phyloP scores from a whole-genome alignment of 495 filamentous ascomycete species.

The Clavariopsis aquatica region DNA sequence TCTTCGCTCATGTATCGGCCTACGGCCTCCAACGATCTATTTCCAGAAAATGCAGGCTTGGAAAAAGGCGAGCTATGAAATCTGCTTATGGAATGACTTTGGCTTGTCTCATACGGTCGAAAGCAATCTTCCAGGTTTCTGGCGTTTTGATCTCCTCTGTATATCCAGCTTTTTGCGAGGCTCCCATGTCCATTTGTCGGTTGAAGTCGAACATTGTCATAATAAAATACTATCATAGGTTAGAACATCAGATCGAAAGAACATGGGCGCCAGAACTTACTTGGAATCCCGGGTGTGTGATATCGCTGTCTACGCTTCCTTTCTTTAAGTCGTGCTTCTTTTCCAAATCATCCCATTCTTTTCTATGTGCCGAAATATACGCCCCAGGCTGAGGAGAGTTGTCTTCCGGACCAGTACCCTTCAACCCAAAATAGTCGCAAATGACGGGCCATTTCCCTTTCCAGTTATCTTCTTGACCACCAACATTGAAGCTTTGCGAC shows the following conservation, averaged over 20 bases:
- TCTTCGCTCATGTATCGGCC: not conserved
- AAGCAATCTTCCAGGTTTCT: constrained; percentile 45
- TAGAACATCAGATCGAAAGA: constrained; percentile 22
- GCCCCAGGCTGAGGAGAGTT: constrained; percentile 42
- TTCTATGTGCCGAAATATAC: constrained; percentile 43
- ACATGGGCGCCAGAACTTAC: not conserved
- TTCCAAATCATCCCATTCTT: constrained; percentile 45
- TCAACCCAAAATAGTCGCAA: constrained; percentile 42
- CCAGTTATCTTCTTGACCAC: constrained; percentile 38
- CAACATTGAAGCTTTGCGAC: constrained; percentile 40
- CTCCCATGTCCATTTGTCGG: constrained; percentile 46
- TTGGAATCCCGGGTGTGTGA: constrained; percentile 31
- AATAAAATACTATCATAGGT: constrained; percentile 44
- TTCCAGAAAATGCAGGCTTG: not conserved
- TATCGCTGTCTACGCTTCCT: constrained; percentile 44
- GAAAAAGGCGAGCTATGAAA: not conserved
- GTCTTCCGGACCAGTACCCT: constrained; percentile 38
- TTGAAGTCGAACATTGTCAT: constrained; percentile 49
- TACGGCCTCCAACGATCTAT: not conserved
- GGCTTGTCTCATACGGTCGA: constrained; percentile 45
- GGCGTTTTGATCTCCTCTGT: constrained; percentile 43
- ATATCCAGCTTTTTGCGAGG: constrained; percentile 37
- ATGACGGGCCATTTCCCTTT: constrained; percentile 42
- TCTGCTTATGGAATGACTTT: constrained; percentile 43
- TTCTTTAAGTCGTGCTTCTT: constrained; percentile 44